Base-by-base conservation (phyloP, 73 alveolate species). In the Paramecium caudatum region DNA sequence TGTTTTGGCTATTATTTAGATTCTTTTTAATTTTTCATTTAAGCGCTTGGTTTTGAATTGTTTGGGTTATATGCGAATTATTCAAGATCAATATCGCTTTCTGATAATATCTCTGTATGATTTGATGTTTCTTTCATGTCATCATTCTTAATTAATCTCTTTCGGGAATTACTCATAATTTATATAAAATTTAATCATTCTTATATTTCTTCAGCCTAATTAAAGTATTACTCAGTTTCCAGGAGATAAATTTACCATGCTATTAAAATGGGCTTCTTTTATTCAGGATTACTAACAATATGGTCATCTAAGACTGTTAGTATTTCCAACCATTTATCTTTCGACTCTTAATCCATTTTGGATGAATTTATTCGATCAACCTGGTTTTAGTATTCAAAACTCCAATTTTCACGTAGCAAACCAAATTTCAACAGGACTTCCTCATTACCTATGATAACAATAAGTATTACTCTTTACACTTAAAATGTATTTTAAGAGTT, bases 81-180 rank as follows among this genome's bases (percentile, higher is more conserved):
- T 41, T 41, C 49, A 41, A 41, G 6, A 41, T 65, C 83, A 32
- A 32, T 49, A 9, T 65, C 83, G 7, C 16, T 36, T 32, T 65
- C 83, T 36, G 47, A 30, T 30, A 65, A 21, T 25, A 32, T 23
- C 8, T 33, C 50, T 13, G 83, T 65, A 3, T 65, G 83, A 65
- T 65, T 65, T 65, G 83, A 65, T 7, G 49, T 41, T 41, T 41
- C 49, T 15, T 36, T 30, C 1, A 10, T 15, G 7, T 55, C 80
- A 23, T 37, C 23, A 65, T 65, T 65, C 4, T 36, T n/a, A 30
- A 65, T 36, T 65, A 65, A 65, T 9, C 83, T 65, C 55, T 65
- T 65, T 65, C 83, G 47, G 47, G 83, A 65, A 33, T 65, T 65
- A 30, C 83, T 65, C 83, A 65, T 65, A 65, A 33, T 65, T 65